Evolutionary conservation across 1,284 basidiomycete species (phyloP).

Genomic region (Lignosus rhinocerotis): DNA sequence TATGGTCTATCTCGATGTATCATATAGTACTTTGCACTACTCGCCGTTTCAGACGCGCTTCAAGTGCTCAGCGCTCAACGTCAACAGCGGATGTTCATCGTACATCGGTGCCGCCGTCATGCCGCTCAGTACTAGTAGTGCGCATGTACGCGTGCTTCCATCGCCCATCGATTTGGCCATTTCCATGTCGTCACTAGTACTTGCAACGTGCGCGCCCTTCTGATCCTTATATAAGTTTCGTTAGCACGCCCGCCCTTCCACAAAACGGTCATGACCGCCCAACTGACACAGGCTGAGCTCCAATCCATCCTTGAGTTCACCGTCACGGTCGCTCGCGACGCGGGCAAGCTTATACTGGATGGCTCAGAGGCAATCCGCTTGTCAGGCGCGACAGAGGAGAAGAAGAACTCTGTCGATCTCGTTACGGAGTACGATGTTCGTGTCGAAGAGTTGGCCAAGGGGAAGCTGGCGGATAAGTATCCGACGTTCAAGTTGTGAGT

Average conservation of each 20-base stretch:
- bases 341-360: constrained; percentile 72
- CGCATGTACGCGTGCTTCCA: too few species aligned
- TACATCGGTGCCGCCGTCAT: too few species aligned
- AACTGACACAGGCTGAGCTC: constrained; percentile 44
- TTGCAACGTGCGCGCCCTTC: too few species aligned
- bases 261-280: constrained; percentile 10
- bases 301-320: constrained; percentile 74
- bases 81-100: too few species aligned
- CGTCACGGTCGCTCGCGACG: constrained; percentile 66
- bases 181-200: too few species aligned
- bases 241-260: background rate
- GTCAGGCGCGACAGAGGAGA: constrained; percentile 66
- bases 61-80: too few species aligned
- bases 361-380: constrained; percentile 72
- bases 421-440: constrained; percentile 97
- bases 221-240: too few species aligned
- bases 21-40: background rate
- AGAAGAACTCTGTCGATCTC: constrained; percentile 90
- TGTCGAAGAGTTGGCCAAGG: constrained; percentile 85
- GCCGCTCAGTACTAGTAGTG: too few species aligned
- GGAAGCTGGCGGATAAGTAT: constrained; percentile 67
- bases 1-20: constrained; percentile 1
- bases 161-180: too few species aligned
- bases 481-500: constrained; percentile 83
- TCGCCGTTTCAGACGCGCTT: too few species aligned